A percentile compares a stretch with the other conserved stretches of the same genome.
Conservation (phyloP, 2,329 filamentous ascomycete species). For the Colletotrichum camelliae region DNA sequence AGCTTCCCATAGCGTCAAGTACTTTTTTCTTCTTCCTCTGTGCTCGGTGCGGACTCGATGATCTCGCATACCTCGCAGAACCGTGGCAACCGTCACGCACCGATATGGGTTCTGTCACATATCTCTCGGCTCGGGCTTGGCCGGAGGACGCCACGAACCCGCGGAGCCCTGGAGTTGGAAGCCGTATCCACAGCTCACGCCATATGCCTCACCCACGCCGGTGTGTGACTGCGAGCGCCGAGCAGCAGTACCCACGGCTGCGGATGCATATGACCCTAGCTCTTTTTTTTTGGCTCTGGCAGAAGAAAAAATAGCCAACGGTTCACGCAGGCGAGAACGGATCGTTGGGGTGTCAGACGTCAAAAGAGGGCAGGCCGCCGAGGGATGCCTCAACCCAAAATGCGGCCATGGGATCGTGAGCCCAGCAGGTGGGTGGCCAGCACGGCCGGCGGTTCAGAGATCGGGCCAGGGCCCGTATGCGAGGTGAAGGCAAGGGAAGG, state of each 20-base stretch:
- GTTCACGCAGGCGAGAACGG: not conserved
- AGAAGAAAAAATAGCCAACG: not conserved
- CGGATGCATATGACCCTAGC: not conserved
- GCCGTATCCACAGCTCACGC: constrained; percentile 12
- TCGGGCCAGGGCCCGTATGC: not conserved
- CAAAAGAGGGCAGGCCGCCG: not conserved
- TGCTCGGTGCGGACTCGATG: not conserved
- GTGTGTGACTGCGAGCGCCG: constrained; percentile 5
- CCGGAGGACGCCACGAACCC: not conserved
- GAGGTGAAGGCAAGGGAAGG: not conserved
- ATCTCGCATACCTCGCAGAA: not conserved
- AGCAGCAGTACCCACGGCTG: constrained; percentile 2
- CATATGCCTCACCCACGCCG: constrained; percentile 7
- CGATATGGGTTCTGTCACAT: constrained; percentile 1
- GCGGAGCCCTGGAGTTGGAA: constrained; percentile 1
- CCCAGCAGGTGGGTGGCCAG: not conserved
- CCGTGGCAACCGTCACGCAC: constrained; percentile 1
- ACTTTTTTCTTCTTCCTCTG: too few species aligned
- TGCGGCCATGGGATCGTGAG: not conserved
- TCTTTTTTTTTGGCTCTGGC: not conserved
- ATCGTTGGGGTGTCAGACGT: not conserved
- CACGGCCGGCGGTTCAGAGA: not conserved
- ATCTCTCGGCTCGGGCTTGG: not conserved
- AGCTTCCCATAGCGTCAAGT: not conserved
- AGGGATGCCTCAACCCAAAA: not conserved